Conservation (phyloP, 441 rosid species). For the Corymbia citriodora region DNA sequence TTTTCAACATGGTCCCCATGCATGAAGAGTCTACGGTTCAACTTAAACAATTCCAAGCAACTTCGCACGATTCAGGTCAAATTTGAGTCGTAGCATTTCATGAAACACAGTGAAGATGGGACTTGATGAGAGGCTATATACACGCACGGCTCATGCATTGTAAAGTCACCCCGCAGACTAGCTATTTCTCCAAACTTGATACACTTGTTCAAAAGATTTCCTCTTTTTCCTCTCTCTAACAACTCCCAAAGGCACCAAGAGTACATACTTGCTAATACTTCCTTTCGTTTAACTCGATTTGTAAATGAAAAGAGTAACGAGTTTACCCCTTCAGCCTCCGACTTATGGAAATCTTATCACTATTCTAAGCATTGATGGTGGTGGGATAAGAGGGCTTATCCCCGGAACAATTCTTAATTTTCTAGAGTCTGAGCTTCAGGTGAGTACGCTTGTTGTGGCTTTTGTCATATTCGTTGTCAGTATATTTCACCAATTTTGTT, state of each 20-base stretch:
- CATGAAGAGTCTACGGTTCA: neutral
- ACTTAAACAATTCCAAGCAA: neutral
- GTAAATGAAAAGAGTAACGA: neutral
- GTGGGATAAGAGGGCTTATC: neutral
- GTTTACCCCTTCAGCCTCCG: neutral
- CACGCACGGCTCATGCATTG: neutral
- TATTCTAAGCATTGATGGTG: neutral
- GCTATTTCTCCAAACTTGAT: neutral
- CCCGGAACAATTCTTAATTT: neutral
- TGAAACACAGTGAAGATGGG: neutral
- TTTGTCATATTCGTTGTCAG: neutral
- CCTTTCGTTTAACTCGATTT: neutral
- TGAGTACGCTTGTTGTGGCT: neutral
- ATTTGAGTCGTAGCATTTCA: neutral
- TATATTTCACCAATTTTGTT: neutral
- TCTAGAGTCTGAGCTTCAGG: neutral
- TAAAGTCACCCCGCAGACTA: neutral
- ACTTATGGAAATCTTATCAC: neutral
- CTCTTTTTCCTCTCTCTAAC: neutral
- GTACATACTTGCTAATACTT: neutral
- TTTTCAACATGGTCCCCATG: neutral
- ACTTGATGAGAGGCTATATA: neutral
- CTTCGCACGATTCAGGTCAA: neutral
- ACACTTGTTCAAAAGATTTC: neutral
- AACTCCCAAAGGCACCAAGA: neutral